These are phyloP conservation scores for Microdochium trichocladiopsis DNA, from an alignment of 2,329 filamentous ascomycete genomes.

Conservation along the genomic window DNA sequence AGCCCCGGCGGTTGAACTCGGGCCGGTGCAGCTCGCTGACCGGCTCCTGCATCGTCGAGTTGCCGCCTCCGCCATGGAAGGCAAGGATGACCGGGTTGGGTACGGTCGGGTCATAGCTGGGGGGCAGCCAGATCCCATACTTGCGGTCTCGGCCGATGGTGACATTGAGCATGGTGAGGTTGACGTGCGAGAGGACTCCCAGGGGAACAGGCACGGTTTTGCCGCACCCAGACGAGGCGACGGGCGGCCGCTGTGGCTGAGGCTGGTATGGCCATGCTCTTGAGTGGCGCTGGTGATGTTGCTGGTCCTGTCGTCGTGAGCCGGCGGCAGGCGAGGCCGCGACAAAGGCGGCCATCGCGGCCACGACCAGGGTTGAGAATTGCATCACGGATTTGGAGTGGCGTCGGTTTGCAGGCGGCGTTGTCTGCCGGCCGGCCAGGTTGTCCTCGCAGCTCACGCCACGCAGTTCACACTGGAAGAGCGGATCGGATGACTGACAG, in stretches of 20 bases:
- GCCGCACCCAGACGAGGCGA: not conserved
- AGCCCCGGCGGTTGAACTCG: not conserved
- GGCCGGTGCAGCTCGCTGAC: not conserved
- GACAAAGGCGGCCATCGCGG: not conserved
- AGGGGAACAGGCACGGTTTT: not conserved
- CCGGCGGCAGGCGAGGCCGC: not conserved
- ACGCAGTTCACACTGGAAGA: too few species aligned
- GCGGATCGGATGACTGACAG: too few species aligned
- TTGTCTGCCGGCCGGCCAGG: too few species aligned
- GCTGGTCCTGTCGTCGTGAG: not conserved
- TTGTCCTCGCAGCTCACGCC: too few species aligned
- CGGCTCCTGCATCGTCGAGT: not conserved
- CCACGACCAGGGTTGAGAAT: too few species aligned
- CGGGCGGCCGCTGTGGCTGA: not conserved
- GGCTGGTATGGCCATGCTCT: not conserved
- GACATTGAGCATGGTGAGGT: not conserved
- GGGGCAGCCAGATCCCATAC: not conserved
- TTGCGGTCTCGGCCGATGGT: not conserved
- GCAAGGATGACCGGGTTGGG: not conserved
- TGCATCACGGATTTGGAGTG: too few species aligned
- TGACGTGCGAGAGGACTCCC: not conserved
- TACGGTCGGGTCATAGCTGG: not conserved
- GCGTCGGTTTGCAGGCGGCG: too few species aligned
- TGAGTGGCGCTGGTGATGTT: not conserved
- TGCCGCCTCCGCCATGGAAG: not conserved